Conservation (phyloP, 352 stramenopile genomes). For the Albugo candida region DNA sequence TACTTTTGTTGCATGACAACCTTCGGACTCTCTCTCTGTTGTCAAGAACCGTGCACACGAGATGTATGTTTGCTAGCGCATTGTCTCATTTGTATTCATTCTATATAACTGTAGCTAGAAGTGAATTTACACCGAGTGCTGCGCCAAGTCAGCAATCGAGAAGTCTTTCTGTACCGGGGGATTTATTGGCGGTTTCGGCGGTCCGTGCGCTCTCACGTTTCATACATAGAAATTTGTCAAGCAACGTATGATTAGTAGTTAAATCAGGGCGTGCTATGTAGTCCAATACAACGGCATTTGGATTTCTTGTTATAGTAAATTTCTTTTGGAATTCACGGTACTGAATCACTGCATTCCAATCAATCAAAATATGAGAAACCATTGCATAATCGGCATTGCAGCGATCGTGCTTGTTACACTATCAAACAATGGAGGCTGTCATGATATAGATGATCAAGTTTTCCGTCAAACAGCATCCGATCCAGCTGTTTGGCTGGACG, state of each 20-base stretch:
- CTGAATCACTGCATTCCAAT: too few relatives aligned
- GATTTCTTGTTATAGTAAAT: too few relatives aligned
- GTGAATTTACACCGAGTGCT: conserved; percentile 39
- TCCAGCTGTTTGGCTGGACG: conserved; percentile 29
- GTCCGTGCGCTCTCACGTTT: conserved; percentile 20
- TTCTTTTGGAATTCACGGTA: too few relatives aligned
- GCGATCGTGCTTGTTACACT: too few relatives aligned
- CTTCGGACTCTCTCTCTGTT: conserved; percentile 33
- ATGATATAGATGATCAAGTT: too few relatives aligned
- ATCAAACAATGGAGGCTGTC: too few relatives aligned
- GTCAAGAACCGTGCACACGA: conserved; percentile 41
- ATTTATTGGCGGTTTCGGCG: conserved; percentile 39
- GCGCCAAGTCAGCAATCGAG: conserved; percentile 37
- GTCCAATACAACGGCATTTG: too few relatives aligned
- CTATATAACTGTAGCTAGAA: conserved; percentile 16
- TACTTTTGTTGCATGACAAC: conserved; percentile 49
- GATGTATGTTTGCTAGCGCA: conserved; percentile 15
- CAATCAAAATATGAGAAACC: too few relatives aligned
- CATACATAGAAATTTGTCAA: conserved; percentile 59
- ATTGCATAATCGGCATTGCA: too few relatives aligned
- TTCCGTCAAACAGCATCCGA: not conserved
- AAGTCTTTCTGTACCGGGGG: conserved; percentile 46
- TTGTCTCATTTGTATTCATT: not conserved
- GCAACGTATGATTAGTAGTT: conserved; percentile 24
- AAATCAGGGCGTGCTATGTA: too few relatives aligned